Evolutionary conservation across 2,329 filamentous ascomycete species (phyloP), one percentile per base, ranked within the genome.

Genomic region (Phialemoniopsis sp.): DNA sequence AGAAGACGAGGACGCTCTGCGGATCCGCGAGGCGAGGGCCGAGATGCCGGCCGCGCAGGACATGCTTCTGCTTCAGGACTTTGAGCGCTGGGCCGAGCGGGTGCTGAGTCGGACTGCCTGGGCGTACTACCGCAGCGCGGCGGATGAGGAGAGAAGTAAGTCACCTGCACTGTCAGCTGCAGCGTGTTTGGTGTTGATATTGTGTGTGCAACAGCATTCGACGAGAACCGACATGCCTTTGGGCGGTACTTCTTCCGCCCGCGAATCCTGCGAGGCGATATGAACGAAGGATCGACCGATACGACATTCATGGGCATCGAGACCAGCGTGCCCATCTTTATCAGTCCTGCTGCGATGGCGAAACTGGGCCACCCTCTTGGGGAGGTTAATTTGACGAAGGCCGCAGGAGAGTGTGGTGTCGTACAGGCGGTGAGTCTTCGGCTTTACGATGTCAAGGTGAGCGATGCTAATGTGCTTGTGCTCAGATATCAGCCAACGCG

Each of bases 331-430:
- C 46, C 46, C 8, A 5, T 48, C 28, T 47, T 49, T 29, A 44
- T 49, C 40, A 15, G 39, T 8, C 46, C 46, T 2, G 42, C 46
- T 2, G 46, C 46, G 16, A 40, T 49, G 41, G 46, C 45, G 28
- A 45, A 44, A 29, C 40, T 47, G 13, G 46, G 42, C n/a, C 46
- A 49, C 18, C 44, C 42, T 8, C 33, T 39, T 15, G 46, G 46
- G 14, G 46, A 49, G 30, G 34, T 42, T 15, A 44, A 41, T 30
- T 34, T 49, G 13, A 39, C 42, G 3, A 28, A 32, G 3, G 46
- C 46, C 2, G 37, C 42, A 13, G 41, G 30, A 10, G 26, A 33
- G 5, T 18, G 19, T 12, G 41, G 41, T 8, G 29, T 43, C 17
- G 38, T 34, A 13, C 39, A 44, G 34, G 17, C 21, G 8, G 39